Evolutionary conservation across 2,329 filamentous ascomycete species (phyloP).

Genomic region (Ophiostoma angusticollis): DNA sequence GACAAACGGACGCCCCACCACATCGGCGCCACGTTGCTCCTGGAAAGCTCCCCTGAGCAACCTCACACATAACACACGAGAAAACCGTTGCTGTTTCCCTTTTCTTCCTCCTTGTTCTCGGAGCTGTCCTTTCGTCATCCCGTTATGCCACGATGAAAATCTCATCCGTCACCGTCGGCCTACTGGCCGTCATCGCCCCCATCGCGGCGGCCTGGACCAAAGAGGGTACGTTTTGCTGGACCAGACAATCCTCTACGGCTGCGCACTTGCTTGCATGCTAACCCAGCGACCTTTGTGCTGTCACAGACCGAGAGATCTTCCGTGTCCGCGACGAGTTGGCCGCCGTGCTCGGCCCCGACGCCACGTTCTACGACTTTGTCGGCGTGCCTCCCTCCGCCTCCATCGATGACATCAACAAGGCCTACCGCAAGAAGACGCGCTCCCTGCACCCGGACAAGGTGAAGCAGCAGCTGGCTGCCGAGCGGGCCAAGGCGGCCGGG

Average conservation of each 20-base stretch:
- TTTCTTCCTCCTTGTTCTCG: not conserved
- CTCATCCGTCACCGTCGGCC: conserved; percentile 51
- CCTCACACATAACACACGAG: no score
- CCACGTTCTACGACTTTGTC: conserved; percentile 92
- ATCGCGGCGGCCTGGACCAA: conserved; percentile 70
- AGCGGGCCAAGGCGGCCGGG: conserved; percentile 44
- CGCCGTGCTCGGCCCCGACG: conserved; percentile 58
- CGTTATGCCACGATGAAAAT: conserved; percentile 60
- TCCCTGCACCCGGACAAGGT: conserved; percentile 92
- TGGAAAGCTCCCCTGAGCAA: no score
- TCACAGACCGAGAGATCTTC: conserved; percentile 90
- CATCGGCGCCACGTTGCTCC: no score
- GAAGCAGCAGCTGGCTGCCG: conserved; percentile 65
- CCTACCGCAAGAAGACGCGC: conserved; percentile 78
- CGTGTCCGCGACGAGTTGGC: conserved; percentile 79
- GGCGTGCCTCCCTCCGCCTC: conserved; percentile 60
- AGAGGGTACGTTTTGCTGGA: conserved; percentile 47
- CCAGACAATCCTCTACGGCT: not conserved
- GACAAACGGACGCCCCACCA: no score
- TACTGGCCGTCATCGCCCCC: conserved; percentile 54
- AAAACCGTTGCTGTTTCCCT: no score
- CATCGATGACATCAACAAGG: conserved; percentile 83
- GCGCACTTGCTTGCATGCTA: not conserved
- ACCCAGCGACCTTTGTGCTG: conserved; percentile 3
- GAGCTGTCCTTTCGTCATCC: conserved; percentile 7